Percentiles rank a stretch among this genome's conserved stretches.
These are phyloP conservation scores for Podospora bellae-mahoneyi DNA, from an alignment of 495 filamentous ascomycete genomes.

Conservation along the genomic window DNA sequence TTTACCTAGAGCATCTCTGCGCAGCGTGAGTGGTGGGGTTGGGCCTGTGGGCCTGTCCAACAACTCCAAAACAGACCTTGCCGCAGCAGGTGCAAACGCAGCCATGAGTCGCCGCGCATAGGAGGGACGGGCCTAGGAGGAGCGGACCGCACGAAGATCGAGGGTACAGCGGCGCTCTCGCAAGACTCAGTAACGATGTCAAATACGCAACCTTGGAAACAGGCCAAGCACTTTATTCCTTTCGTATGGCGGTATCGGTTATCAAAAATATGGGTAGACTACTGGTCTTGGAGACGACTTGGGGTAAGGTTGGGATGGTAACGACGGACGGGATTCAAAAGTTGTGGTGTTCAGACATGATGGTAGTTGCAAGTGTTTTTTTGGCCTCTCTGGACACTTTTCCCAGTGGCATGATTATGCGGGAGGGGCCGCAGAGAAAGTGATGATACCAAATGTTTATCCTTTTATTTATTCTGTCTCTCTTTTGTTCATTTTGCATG, in stretches of 20 bases:
- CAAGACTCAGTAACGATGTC: neutral
- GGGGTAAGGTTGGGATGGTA: neutral
- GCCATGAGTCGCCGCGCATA: constrained; percentile 9
- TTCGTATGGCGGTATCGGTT: neutral
- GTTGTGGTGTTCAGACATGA: neutral
- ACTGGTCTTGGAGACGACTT: neutral
- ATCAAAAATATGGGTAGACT: neutral
- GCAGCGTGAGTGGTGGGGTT: constrained; percentile 8
- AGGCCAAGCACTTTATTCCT: neutral
- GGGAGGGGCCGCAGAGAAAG: neutral
- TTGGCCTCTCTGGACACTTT: neutral
- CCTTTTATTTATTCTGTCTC: neutral
- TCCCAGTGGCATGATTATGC: neutral
- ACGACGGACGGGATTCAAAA: neutral
- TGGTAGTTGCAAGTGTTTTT: neutral
- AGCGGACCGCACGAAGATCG: neutral
- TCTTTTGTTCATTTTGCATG: neutral
- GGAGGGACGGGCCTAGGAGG: constrained; percentile 6
- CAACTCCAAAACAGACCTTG: neutral
- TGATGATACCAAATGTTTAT: neutral
- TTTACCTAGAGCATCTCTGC: constrained; percentile 10
- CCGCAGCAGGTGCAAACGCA: constrained; percentile 4
- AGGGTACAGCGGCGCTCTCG: neutral
- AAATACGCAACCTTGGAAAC: neutral
- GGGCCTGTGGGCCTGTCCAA: neutral